Evolutionary conservation across 768 basidiomycete genomes (phyloP).

Genomic region (Lactifluus hygrophoroides): DNA sequence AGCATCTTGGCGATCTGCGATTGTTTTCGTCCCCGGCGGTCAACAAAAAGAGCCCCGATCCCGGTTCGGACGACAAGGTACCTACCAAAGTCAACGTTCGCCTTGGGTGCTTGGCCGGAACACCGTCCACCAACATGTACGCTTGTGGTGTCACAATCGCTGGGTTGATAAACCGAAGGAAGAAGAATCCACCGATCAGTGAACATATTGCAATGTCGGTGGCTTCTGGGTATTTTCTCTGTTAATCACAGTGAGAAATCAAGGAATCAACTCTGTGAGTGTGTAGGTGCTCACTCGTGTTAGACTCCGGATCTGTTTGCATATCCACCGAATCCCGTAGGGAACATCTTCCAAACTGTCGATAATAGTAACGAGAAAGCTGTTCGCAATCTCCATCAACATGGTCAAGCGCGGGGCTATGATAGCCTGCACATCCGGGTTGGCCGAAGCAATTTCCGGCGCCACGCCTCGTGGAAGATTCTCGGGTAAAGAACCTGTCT

Average conservation of each 20-base stretch:
- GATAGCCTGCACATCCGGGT: conserved; percentile 94
- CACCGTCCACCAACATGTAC: conserved; percentile 98
- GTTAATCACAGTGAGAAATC: conserved; percentile 4
- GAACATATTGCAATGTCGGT: conserved; percentile 98
- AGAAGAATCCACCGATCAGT: conserved; percentile 98
- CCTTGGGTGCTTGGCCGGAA: conserved; percentile 95
- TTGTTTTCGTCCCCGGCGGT: no score
- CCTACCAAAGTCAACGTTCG: conserved; percentile 84
- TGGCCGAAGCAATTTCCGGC: conserved; percentile 90
- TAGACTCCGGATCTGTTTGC: conserved; percentile 96
- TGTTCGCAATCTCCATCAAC: conserved; percentile 99
- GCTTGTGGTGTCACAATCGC: conserved; percentile 99
- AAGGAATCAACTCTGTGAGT: neutral
- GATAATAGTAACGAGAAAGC: conserved; percentile 94
- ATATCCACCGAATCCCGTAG: conserved; percentile 99
- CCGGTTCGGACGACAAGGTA: neutral
- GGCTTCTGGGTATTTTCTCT: conserved; percentile 99
- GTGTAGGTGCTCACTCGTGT: conserved; percentile 61
- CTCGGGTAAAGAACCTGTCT: conserved; percentile 84
- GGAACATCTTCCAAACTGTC: conserved; percentile 98
- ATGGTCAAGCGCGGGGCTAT: conserved; percentile 95
- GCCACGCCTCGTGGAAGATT: conserved; percentile 90
- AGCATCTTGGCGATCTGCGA: conserved; percentile 98
- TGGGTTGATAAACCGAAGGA: conserved; percentile 98
- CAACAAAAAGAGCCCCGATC: neutral